These are phyloP conservation scores for Dichomitus squalens DNA, from an alignment of 1,284 basidiomycete species.

Conservation along the genomic window DNA sequence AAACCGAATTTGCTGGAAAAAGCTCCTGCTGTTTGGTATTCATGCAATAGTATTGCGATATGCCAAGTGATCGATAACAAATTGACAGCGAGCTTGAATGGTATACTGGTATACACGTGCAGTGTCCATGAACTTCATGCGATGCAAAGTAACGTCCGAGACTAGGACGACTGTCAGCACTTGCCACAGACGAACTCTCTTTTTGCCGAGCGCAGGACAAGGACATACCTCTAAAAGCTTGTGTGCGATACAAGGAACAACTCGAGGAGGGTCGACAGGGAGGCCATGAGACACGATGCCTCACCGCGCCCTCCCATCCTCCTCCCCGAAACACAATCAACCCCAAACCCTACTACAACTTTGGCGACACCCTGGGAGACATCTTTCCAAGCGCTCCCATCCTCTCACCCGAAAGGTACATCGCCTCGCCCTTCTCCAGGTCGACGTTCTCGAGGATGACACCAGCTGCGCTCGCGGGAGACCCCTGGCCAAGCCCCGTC, in stretches of 20 bases:
- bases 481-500: constrained; percentile 17
- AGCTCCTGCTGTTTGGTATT: not conserved
- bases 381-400: constrained; percentile 8
- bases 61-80: constrained; percentile 10
- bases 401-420: constrained; percentile 19
- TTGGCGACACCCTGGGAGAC: constrained; percentile 27
- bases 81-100: not conserved
- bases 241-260: not conserved
- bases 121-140: not conserved
- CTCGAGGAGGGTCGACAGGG: not conserved
- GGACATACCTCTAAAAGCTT: not conserved
- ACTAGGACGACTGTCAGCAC: not conserved
- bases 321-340: not conserved
- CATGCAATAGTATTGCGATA: constrained; percentile 7
- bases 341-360: constrained; percentile 16
- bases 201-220: not conserved
- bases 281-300: no score
- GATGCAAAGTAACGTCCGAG: not conserved
- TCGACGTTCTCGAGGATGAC: constrained; percentile 26
- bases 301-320: not conserved
- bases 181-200: not conserved
- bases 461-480: constrained; percentile 11
- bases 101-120: constrained; percentile 8
- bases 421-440: constrained; percentile 26
- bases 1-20: no score